A percentile compares a stretch with the other conserved stretches of the same genome.
Conservation (phyloP, 257 asterid species). For the Gentiana dahurica region DNA sequence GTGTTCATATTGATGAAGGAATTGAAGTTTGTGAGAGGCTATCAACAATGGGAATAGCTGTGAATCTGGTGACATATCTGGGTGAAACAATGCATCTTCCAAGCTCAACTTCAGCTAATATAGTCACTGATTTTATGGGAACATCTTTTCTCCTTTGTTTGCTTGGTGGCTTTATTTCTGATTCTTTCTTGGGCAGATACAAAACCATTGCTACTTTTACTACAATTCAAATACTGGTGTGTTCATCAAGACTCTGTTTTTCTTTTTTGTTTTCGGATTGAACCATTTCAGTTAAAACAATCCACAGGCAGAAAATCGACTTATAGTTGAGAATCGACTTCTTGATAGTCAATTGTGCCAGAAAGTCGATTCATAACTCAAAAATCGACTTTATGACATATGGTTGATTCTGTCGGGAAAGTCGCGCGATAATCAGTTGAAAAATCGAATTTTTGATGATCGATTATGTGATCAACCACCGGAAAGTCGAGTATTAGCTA, state of each 20-base stretch:
- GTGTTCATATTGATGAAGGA: slow-evolving; percentile 7
- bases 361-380: too few relatives aligned
- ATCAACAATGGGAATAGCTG: slow-evolving; percentile 35
- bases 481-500: too few relatives aligned
- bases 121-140: slow-evolving; percentile 89
- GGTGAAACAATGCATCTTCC: slow-evolving; percentile 30
- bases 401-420: too few relatives aligned
- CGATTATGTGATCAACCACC: too few relatives aligned
- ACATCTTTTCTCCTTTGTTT: slow-evolving; percentile 74
- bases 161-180: slow-evolving; percentile 88
- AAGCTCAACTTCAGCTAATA: slow-evolving; percentile 51
- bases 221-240: slow-evolving; percentile 41
- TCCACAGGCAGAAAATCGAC: too few relatives aligned
- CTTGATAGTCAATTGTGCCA: too few relatives aligned
- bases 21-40: slow-evolving; percentile 36
- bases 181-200: slow-evolving; percentile 83
- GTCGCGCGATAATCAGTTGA: too few relatives aligned
- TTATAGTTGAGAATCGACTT: too few relatives aligned
- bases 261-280: too few relatives aligned
- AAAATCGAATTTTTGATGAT: too few relatives aligned
- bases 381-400: too few relatives aligned
- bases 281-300: too few relatives aligned
- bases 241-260: not conserved
- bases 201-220: slow-evolving; percentile 65
- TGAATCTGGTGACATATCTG: slow-evolving; percentile 28